phyloP scores from a whole-genome alignment of 768 basidiomycete genomes.

The Russula sp. region DNA sequence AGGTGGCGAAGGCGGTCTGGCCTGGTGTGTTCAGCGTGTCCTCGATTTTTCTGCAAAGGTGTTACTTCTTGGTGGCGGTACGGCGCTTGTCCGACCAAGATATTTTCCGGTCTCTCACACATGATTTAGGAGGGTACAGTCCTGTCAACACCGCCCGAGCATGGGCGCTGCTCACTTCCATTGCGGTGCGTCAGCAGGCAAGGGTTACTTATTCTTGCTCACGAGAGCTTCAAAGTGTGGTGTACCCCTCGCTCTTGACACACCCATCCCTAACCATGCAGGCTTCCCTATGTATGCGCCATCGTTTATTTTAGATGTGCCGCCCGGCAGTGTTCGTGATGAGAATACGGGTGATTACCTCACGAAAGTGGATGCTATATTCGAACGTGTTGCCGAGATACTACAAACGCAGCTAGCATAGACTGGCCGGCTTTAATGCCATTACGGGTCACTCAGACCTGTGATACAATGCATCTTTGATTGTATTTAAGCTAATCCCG shows the following conservation, averaged over 20 bases:
- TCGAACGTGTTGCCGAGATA: slow-evolving; percentile 19
- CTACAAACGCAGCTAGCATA: slow-evolving; percentile 14
- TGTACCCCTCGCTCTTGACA: slow-evolving; percentile 47
- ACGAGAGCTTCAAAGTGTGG: slow-evolving; percentile 37
- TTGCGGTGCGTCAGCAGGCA: slow-evolving; percentile 46
- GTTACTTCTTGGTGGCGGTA: slow-evolving; percentile 72
- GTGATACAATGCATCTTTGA: background rate
- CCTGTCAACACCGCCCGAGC: slow-evolving; percentile 78
- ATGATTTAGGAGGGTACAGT: slow-evolving; percentile 67
- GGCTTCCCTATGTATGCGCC: slow-evolving; percentile 70
- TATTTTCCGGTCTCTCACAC: background rate
- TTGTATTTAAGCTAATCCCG: background rate
- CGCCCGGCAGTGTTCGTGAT: slow-evolving; percentile 65
- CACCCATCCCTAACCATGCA: slow-evolving; percentile 67
- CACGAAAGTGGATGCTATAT: slow-evolving; percentile 32
- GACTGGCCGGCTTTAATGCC: too few species aligned
- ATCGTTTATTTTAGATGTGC: slow-evolving; percentile 74
- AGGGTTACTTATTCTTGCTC: background rate
- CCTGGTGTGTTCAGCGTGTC: slow-evolving; percentile 55
- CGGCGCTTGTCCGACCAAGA: slow-evolving; percentile 17
- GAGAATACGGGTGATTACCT: slow-evolving; percentile 60
- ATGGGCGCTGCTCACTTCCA: slow-evolving; percentile 76
- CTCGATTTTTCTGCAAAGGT: slow-evolving; percentile 51
- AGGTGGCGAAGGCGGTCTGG: slow-evolving; percentile 47
- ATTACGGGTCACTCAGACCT: background rate